Base-by-base conservation (phyloP, 805 yeast species). In the Wickerhamomyces tratensis region DNA sequence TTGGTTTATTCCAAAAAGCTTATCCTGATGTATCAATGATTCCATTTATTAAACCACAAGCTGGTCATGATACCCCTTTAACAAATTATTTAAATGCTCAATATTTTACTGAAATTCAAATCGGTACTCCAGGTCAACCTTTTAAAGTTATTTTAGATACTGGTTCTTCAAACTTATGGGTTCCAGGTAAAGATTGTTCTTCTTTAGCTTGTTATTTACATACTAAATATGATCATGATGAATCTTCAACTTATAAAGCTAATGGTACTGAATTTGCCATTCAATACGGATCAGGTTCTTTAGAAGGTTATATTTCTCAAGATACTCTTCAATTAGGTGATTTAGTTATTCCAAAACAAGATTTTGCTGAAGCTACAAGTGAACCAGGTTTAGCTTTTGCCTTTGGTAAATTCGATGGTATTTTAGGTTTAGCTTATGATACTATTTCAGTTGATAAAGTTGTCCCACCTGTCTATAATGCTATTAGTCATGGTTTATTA, bases 331-430 rank as follows among this genome's bases (percentile, higher is more conserved):
- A 76, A 47, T 68, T 93, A 49, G 98, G 97, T 46, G 93, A 82
- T 58, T 77, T 93, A 67, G 65, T 71, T 43, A 89, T 93, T 58
- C 83, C 88, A 51, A 69, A 82, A 50, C 98, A 91, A 71, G 95
- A 82, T 62, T 93, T 93, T 61, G 98, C 95, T 47, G 98, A 93
- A 73, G 91, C 96, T 49, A 93, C 98, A 45, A 77, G 78, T 55
- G 98, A 93, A 72, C 98, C 98, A 37, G 98, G 98, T 44, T 76
- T 93, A 52, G 93, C 97, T 0, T 93, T 93, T 69, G 98, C 98
- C 41, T 93, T 93, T 66, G 98, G 96, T 65, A 91, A 93, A 68
- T 93, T 93, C 62, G 98, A 93, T 63, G 98, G 98, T 68, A 89
- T 93, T 52, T 71, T 93, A 49, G 98, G 98, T 51, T 77, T 93